These are phyloP conservation scores for Cercospora sp. DNA, from an alignment of 2,329 filamentous ascomycete genomes.

Conservation along the genomic window DNA sequence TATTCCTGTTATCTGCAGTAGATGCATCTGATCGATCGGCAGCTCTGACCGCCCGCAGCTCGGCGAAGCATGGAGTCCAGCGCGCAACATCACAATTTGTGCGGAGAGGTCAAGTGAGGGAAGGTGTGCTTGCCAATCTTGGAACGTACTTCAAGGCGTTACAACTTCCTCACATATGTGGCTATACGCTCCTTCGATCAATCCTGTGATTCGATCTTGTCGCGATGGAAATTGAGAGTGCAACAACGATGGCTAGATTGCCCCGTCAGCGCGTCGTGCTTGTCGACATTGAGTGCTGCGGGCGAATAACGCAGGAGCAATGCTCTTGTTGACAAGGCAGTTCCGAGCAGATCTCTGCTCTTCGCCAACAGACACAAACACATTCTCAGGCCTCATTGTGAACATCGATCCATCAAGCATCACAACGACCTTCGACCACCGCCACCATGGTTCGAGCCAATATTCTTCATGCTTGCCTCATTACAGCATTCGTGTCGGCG, in stretches of 20 bases:
- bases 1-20: background rate
- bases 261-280: background rate
- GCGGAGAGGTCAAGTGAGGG: background rate
- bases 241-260: background rate
- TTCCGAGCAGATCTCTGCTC: background rate
- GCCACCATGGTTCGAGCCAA: background rate
- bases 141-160: background rate
- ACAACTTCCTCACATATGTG: background rate
- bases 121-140: background rate
- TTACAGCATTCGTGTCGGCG: background rate
- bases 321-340: background rate
- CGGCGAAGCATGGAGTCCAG: background rate
- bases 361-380: background rate
- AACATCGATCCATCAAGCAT: background rate
- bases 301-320: background rate
- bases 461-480: background rate
- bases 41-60: background rate
- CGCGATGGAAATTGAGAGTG: background rate
- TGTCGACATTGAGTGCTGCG: background rate
- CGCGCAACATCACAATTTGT: background rate
- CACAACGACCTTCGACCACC: background rate
- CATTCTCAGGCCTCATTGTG: background rate
- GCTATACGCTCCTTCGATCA: background rate
- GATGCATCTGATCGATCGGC: background rate
- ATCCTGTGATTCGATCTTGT: background rate